Evolutionary conservation across 345 rosid genomes (phyloP).

Genomic region (Syzygium aqueum): DNA sequence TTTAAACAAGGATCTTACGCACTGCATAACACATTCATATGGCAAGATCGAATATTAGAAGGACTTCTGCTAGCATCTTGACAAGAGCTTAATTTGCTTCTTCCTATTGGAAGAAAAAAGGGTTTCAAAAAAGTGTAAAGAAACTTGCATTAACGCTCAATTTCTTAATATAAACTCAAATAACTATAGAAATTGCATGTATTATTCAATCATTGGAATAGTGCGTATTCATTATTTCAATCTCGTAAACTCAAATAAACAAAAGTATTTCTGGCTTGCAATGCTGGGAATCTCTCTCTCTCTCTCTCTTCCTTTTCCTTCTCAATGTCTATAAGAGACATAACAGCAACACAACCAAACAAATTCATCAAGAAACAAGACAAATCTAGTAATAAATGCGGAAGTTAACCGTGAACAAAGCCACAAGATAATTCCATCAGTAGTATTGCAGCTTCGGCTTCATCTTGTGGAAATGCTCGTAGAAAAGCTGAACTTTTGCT

Average conservation of each 20-base stretch:
- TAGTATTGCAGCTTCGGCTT: constrained; percentile 49
- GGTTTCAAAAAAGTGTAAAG: background rate
- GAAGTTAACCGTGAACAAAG: constrained; percentile 15
- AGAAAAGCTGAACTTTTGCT: constrained; percentile 23
- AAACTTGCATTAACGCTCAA: background rate
- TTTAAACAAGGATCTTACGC: background rate
- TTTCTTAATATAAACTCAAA: background rate
- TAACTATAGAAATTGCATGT: background rate
- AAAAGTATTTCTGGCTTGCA: background rate
- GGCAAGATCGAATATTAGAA: background rate
- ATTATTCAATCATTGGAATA: background rate
- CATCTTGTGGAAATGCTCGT: constrained; percentile 37
- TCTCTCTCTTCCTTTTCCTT: background rate
- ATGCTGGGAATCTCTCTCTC: background rate
- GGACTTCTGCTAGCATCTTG: background rate
- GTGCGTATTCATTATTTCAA: background rate
- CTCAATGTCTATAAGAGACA: background rate
- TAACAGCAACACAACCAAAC: background rate
- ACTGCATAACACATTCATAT: background rate
- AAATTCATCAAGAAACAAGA: background rate
- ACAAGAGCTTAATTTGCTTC: background rate
- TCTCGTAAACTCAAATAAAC: background rate
- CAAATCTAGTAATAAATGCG: background rate
- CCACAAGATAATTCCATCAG: constrained; percentile 54
- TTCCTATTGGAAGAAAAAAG: background rate